These are phyloP conservation scores for Malassezia yamatoensis DNA, from an alignment of 1,284 basidiomycete species.

Conservation along the genomic window DNA sequence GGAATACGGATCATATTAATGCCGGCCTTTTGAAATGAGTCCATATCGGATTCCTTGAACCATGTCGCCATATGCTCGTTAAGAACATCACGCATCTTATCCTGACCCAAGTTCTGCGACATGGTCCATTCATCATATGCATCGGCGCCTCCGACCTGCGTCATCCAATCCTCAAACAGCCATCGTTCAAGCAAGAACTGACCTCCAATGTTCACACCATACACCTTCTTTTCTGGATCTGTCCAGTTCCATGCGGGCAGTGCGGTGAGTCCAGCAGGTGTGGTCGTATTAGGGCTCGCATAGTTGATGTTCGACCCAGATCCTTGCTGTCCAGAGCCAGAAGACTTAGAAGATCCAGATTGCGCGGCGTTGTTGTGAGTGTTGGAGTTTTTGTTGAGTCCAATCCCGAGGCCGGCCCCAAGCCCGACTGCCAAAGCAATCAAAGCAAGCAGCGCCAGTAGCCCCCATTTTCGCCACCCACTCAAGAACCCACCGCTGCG, in stretches of 20 bases:
- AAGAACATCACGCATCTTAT: constrained; percentile 24
- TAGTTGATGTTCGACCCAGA: not conserved
- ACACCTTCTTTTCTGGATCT: constrained; percentile 37
- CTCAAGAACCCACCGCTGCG: not conserved
- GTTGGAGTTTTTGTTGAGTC: constrained; percentile 4
- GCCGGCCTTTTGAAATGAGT: constrained; percentile 36
- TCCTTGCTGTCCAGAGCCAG: not conserved
- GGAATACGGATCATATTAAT: constrained; percentile 49
- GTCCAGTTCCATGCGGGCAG: constrained; percentile 42
- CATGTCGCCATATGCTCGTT: constrained; percentile 47
- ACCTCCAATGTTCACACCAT: constrained; percentile 41
- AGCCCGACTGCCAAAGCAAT: constrained; percentile 9
- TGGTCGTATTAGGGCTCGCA: not conserved
- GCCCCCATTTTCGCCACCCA: constrained; percentile 5
- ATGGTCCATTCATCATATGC: constrained; percentile 49
- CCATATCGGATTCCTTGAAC: constrained; percentile 49
- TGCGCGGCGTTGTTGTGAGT: not conserved
- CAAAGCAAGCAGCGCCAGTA: not conserved
- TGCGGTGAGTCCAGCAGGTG: constrained; percentile 20
- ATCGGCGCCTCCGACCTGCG: constrained; percentile 35
- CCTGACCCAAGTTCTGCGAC: constrained; percentile 33
- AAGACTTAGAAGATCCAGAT: not conserved
- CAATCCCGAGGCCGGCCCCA: constrained; percentile 14
- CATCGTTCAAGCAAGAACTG: constrained; percentile 48
- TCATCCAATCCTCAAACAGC: constrained; percentile 50